Evolutionary conservation across 2,329 filamentous ascomycete genomes (phyloP).

Genomic region (Pochonia chlamydosporia): DNA sequence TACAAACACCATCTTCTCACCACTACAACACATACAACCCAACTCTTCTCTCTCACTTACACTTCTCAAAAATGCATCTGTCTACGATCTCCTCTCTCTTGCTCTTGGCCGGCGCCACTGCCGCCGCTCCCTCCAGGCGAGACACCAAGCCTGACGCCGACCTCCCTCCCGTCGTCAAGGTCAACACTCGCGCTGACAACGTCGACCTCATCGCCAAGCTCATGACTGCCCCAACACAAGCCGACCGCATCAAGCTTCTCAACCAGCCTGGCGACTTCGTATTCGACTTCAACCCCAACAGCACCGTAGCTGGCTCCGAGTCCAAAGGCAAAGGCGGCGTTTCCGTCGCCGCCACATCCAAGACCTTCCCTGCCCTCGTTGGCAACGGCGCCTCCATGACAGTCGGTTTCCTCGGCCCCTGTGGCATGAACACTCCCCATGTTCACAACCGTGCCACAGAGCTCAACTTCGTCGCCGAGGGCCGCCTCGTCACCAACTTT

Average conservation of each 20-base stretch:
- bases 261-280: conserved; percentile 32
- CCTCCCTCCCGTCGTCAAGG: conserved; percentile 20
- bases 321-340: too few species aligned
- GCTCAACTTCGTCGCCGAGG: conserved; percentile 40
- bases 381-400: conserved; percentile 40
- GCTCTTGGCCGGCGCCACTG: conserved; percentile 1
- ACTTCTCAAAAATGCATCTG: conserved; percentile 2
- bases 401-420: conserved; percentile 42
- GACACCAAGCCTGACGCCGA: conserved; percentile 14
- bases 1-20: too few species aligned
- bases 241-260: conserved; percentile 25
- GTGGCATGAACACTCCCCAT: conserved; percentile 46
- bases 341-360: too few species aligned
- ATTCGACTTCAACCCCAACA: conserved; percentile 33
- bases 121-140: not conserved
- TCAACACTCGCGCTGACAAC: conserved; percentile 22
- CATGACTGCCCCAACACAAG: conserved; percentile 22
- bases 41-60: not conserved
- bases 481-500: conserved; percentile 38
- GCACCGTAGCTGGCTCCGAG: not conserved
- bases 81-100: conserved; percentile 1
- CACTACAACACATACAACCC: too few species aligned
- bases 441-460: conserved; percentile 42
- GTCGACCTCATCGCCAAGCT: conserved; percentile 22
- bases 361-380: conserved; percentile 41